Evolutionary conservation across 345 rosid species (phyloP), one percentile per base, ranked within the genome.

Genomic region (Gossypium australe): DNA sequence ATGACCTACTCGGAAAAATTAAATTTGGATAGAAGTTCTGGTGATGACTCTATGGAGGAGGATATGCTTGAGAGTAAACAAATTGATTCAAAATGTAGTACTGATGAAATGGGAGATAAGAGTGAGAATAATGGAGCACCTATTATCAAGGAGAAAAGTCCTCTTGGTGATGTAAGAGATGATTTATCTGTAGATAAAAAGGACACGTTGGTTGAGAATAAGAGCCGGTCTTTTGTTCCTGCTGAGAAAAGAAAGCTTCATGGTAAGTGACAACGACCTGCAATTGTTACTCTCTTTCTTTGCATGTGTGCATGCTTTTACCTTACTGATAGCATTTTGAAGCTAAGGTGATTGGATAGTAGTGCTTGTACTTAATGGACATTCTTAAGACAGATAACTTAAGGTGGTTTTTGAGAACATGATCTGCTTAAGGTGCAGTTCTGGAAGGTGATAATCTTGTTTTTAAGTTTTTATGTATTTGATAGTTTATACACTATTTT

Each of bases 1-100:
- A 75, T 88, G 82, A 92, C 88, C 70, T 84, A 93, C 80, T 89
- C 90, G 2, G 98, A 96, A 83, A 93, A 90, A 84, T 86, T 96
- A 78, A 93, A 90, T 84, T 89, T 96, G 78, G 99, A 93, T 81
- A 88, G 93, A 84, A 88, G 94, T 86, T 93, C 99, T 73, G 97
- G 95, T 85, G 99, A 96, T 84, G 99, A 93, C 71, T 92, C 97
- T 51, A 88, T 90, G 93, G 97, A 91, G 71, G 97, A 96, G 75
- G 98, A 96, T 85, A 87, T 89, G 80, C 81, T 87, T 52, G 99
- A 89, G 72, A 85, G 82, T 77, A 95, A 90, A 81, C 96, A 84
- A 75, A 78, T 87, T 43, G 91, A 95, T 79, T 88, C 97, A 6
- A 87, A 84, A 80, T 78, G 78, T 85, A 79, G 80, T 71, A 68